Evolutionary conservation across 2,329 filamentous ascomycete genomes (phyloP).

Genomic region (Alternaria panax): DNA sequence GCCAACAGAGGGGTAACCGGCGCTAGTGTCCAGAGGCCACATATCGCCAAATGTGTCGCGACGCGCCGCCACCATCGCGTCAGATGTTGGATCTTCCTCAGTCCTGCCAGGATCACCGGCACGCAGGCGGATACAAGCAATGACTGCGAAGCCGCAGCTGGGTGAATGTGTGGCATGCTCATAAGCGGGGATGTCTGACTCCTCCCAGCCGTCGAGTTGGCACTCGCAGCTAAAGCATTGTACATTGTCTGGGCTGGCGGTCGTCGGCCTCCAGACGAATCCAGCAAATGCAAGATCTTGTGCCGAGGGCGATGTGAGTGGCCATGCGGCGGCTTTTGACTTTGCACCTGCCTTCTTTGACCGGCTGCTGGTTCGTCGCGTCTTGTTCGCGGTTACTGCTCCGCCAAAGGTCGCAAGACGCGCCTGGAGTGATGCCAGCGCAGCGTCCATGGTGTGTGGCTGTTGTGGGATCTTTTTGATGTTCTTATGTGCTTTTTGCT

Average conservation of each 20-base stretch:
- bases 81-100: conserved; percentile 75
- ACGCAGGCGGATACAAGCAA: conserved; percentile 60
- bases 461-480: neutral
- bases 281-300: conserved; percentile 86
- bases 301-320: conserved; percentile 72
- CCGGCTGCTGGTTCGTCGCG: conserved; percentile 73
- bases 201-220: conserved; percentile 90
- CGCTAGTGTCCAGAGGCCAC: conserved; percentile 80
- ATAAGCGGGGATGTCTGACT: conserved; percentile 78
- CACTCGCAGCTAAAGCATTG: conserved; percentile 87
- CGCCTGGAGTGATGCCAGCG: conserved; percentile 71
- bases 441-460: conserved; percentile 34
- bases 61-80: conserved; percentile 77
- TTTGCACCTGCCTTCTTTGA: conserved; percentile 60
- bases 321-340: conserved; percentile 67
- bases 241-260: conserved; percentile 82
- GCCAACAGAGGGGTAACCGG: conserved; percentile 56
- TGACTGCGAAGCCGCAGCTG: conserved; percentile 86
- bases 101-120: conserved; percentile 69
- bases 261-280: conserved; percentile 84
- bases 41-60: conserved; percentile 80
- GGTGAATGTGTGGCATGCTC: conserved; percentile 87
- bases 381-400: conserved; percentile 66
- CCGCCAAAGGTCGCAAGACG: conserved; percentile 80
- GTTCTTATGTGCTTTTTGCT: neutral